phyloP scores from a whole-genome alignment of 2,329 filamentous ascomycete species.

The Orbilia oligospora region DNA sequence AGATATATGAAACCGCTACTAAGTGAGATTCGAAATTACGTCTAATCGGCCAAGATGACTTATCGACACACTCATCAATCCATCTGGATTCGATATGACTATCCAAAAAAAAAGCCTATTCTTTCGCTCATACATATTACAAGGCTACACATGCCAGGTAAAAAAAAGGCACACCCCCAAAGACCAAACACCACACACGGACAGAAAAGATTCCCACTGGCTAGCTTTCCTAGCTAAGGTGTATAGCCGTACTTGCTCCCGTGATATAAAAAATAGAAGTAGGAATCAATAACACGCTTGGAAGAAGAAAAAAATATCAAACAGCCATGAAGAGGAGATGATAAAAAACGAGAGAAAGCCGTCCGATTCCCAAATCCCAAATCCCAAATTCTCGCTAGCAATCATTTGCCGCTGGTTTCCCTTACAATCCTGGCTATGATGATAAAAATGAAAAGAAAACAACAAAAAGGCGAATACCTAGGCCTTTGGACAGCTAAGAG shows the following conservation, averaged over 20 bases:
- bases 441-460: not conserved
- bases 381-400: slow-evolving; percentile 28
- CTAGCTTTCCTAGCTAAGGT: not conserved
- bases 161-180: slow-evolving; percentile 4
- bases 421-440: not conserved
- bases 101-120: slow-evolving; percentile 10
- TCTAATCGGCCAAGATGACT: not conserved
- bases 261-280: too few species aligned
- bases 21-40: not conserved
- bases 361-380: slow-evolving; percentile 19
- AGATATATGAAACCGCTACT: too few species aligned
- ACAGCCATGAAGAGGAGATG: not conserved
- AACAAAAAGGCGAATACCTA: slow-evolving; percentile 1
- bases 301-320: slow-evolving; percentile 13
- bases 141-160: slow-evolving; percentile 28
- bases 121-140: slow-evolving; percentile 26
- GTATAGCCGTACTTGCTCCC: slow-evolving; percentile 8
- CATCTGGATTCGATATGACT: slow-evolving; percentile 11
- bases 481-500: not conserved
- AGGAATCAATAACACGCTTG: slow-evolving; percentile 22
- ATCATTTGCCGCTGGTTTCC: slow-evolving; percentile 5
- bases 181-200: not conserved
- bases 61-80: not conserved
- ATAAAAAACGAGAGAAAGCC: slow-evolving; percentile 15
- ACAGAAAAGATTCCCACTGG: not conserved